A percentile compares a stretch with the other conserved stretches of the same genome.
These are phyloP conservation scores for Aureobasidium sp. DNA, from an alignment of 2,329 filamentous ascomycete genomes.

Conservation along the genomic window DNA sequence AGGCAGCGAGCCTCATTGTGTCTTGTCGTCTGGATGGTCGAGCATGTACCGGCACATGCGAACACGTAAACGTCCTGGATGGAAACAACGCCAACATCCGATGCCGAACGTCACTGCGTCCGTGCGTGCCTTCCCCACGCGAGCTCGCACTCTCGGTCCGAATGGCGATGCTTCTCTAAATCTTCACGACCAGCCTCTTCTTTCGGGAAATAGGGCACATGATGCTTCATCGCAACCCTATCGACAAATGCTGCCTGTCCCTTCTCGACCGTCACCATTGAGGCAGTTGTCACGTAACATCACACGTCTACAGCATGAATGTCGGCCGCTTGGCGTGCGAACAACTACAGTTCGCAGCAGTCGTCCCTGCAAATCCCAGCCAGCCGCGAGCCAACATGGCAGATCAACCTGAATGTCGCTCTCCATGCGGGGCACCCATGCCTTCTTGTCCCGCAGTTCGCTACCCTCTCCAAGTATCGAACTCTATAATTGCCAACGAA, in stretches of 20 bases:
- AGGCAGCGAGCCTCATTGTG: constrained; percentile 20
- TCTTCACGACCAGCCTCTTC: constrained; percentile 1
- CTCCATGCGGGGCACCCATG: constrained; percentile 1
- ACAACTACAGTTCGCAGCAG: neutral
- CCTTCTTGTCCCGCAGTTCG: neutral
- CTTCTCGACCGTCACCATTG: neutral
- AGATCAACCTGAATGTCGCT: neutral
- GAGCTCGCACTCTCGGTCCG: neutral
- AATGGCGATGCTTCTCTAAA: neutral
- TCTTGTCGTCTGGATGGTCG: neutral
- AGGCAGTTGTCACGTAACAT: neutral
- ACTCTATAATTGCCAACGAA: neutral
- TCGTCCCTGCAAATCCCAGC: neutral
- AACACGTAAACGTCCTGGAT: neutral
- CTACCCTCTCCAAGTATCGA: neutral
- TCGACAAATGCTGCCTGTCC: neutral
- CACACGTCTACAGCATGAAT: neutral
- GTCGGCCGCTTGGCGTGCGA: neutral
- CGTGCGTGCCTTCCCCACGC: neutral
- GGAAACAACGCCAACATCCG: neutral
- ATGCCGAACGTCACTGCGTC: neutral
- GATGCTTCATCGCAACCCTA: neutral
- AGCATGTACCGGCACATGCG: neutral
- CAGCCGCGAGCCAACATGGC: neutral
- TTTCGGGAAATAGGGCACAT: neutral